These are phyloP conservation scores for Umbelopsis ramanniana DNA, from an alignment of 192 early-diverging fungal species.

Conservation along the genomic window DNA sequence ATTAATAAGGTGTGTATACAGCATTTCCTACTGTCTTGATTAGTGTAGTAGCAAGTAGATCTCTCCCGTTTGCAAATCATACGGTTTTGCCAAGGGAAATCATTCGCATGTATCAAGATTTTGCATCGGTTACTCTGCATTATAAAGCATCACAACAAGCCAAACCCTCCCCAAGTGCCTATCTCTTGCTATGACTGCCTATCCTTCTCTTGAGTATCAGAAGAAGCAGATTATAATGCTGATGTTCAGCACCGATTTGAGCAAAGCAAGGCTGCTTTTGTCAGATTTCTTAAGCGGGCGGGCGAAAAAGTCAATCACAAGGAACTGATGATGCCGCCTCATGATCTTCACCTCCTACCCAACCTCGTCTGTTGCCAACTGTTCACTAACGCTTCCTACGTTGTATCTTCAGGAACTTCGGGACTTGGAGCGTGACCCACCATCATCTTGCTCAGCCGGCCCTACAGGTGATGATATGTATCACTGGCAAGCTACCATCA, in stretches of 20 bases:
- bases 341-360: no score
- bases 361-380: constrained; percentile 16
- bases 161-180: no score
- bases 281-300: no score
- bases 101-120: constrained; percentile 31
- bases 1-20: constrained; percentile 90
- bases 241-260: no score
- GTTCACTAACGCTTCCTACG: no score
- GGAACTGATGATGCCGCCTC: no score
- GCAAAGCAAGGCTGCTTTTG: no score
- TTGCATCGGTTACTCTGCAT: background rate
- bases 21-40: constrained; percentile 28
- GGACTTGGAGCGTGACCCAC: constrained; percentile 97
- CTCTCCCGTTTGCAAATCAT: background rate
- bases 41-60: background rate
- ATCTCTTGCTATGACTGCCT: background rate
- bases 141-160: background rate
- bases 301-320: no score
- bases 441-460: constrained; percentile 96
- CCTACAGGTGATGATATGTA: constrained; percentile 91
- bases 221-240: no score
- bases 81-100: background rate
- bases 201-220: no score
- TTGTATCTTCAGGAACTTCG: constrained; percentile 72
- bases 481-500: constrained; percentile 98